Percentiles rank a stretch among this genome's conserved stretches.
Evolutionary conservation across 2,329 filamentous ascomycete genomes (phyloP).

Genomic region (Tolypocladium album): DNA sequence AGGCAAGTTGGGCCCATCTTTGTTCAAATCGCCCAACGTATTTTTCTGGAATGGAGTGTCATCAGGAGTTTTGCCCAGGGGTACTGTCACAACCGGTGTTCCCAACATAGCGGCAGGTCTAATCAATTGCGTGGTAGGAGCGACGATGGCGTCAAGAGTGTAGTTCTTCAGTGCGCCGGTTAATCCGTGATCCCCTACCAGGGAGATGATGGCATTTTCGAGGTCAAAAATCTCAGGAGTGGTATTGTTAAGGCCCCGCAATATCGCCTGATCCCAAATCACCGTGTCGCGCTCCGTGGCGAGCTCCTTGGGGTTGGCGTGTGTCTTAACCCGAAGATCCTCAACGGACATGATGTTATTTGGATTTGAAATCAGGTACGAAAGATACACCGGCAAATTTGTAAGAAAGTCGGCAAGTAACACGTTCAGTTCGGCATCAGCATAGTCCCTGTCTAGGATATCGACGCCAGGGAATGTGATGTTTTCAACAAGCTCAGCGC

Average conservation of each 20-base stretch:
- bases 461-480: slow-evolving; percentile 12
- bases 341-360: not conserved
- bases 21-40: not conserved
- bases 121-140: not conserved
- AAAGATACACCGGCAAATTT: not conserved
- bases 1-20: not conserved
- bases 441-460: slow-evolving; percentile 21
- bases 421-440: not conserved
- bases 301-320: not conserved
- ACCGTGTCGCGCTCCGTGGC: not conserved
- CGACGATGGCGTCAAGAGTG: not conserved
- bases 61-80: not conserved
- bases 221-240: not conserved
- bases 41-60: not conserved
- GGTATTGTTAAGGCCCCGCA: not conserved
- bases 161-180: not conserved
- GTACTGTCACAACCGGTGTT: not conserved
- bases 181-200: not conserved
- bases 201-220: not conserved
- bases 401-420: too few relatives aligned
- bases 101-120: not conserved
- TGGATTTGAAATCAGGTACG: not conserved
- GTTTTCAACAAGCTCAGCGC: slow-evolving; percentile 44
- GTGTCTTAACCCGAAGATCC: not conserved
- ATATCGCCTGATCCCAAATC: not conserved